Evolutionary conservation across 2,329 filamentous ascomycete species (phyloP), one percentile per base, ranked within the genome.

Genomic region (Monilinia polystroma): DNA sequence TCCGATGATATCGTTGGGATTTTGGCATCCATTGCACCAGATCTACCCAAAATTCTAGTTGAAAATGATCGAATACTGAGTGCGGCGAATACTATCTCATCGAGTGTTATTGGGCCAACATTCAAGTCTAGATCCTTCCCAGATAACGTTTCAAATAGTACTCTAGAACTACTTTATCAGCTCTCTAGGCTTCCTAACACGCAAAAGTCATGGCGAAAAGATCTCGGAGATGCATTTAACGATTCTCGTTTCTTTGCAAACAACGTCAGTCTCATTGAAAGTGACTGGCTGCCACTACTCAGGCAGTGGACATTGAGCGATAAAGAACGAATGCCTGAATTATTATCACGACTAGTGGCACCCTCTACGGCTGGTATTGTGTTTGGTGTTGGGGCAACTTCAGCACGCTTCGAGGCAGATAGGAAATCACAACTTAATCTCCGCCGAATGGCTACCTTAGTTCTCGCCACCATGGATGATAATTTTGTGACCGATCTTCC

Each of bases 381-480:
- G 76, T 99, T 99, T 75, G 95, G 95, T n/a, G 95, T 99, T 0
- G 96, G 96, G 14, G 95, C 95, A 8, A 93, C 92, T 29, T 96
- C 93, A 54, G 95, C 95, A 47, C 85, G 95, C 67, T 85, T 96
- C n/a, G 95, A 99, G 79, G 93, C 96, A 7, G 95, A 99, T 78
- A 89, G 93, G 67, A 95, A 90, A 78, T 93, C 93, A 0, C 94
- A 98, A 78, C 84, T 97, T 41, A 97, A 93, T 70, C 84, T 99
- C 23, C 90, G 93, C 16, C 87, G 95, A 57, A 87, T 96, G 57
- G 87, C 93, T 5, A 84, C 93, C 1, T 81, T 99, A 14, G 81
- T 98, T 20, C 83, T 98, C 7, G 90, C 93, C 0, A 87, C 88
- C 6, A 86, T 87, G 3, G 82, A 88, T 63, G 94, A 99, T 73